Evolutionary conservation across 176 grass and related monocot species (phyloP).

Genomic region (Rhynchospora breviuscula): DNA sequence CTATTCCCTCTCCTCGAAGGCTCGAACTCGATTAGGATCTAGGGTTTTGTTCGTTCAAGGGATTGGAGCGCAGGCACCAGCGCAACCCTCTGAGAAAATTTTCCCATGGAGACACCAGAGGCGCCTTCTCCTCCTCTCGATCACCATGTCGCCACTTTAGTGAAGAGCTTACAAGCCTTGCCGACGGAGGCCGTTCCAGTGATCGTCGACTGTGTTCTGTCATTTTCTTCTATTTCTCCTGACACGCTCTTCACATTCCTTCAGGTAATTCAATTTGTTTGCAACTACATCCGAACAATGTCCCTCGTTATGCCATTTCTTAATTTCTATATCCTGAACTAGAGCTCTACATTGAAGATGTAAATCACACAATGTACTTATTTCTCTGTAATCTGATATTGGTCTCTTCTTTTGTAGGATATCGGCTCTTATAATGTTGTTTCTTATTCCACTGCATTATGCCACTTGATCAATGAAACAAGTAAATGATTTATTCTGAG

Average conservation of each 20-base stretch:
- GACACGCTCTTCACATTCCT: slow-evolving; percentile 59
- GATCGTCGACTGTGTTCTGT: slow-evolving; percentile 71
- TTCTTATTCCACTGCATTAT: slow-evolving; percentile 47
- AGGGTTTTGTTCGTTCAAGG: slow-evolving; percentile 15
- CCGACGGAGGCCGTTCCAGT: slow-evolving; percentile 41
- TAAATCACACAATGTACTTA: neutral
- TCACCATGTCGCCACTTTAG: slow-evolving; percentile 39
- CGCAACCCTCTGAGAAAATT: neutral
- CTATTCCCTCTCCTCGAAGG: neutral
- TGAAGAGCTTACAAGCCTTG: slow-evolving; percentile 49
- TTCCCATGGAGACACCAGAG: slow-evolving; percentile 1
- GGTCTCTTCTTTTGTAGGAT: slow-evolving; percentile 23
- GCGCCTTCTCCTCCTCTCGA: slow-evolving; percentile 17
- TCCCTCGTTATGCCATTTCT: neutral
- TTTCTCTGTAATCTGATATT: neutral
- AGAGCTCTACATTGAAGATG: neutral
- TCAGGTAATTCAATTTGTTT: slow-evolving; percentile 29
- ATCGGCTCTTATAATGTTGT: slow-evolving; percentile 28
- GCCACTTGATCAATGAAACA: slow-evolving; percentile 54
- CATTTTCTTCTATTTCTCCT: slow-evolving; percentile 42
- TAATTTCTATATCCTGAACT: neutral
- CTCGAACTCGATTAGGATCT: neutral
- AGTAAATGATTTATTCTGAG: slow-evolving; percentile 20
- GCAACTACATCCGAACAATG: neutral
- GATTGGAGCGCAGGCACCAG: neutral